Percentiles rank a stretch among this genome's conserved stretches.
Conservation (phyloP, 768 basidiomycete genomes). For the Rhodotorula taiwanensis region DNA sequence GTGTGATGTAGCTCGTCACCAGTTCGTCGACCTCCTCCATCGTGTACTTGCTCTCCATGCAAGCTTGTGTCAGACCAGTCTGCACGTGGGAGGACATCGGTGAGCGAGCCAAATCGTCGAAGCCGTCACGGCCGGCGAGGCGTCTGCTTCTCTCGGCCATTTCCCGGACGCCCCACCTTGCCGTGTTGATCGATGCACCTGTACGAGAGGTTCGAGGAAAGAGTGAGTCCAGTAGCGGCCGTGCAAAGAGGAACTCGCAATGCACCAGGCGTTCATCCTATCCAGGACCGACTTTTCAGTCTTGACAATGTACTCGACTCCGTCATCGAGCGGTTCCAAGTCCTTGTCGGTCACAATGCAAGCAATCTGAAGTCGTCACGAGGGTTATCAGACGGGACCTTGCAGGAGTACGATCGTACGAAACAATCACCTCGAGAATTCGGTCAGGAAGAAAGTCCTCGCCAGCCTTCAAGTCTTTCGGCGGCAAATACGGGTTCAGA, state of each 20-base stretch:
- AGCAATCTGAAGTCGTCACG: constrained; percentile 42
- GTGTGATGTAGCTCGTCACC: constrained; percentile 44
- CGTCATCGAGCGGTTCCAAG: constrained; percentile 45
- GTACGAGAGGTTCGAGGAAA: too few species aligned
- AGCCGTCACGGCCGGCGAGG: neutral
- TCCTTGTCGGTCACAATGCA: constrained; percentile 46
- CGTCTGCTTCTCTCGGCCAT: too few species aligned
- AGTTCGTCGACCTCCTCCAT: constrained; percentile 42
- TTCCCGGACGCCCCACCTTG: constrained; percentile 10
- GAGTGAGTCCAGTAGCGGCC: neutral
- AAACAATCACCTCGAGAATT: constrained; percentile 27
- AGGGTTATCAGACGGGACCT: neutral
- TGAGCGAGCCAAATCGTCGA: too few species aligned
- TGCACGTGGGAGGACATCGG: neutral
- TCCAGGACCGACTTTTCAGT: constrained; percentile 45
- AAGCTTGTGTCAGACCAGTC: constrained; percentile 45
- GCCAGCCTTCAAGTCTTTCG: constrained; percentile 5
- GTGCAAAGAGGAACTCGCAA: neutral
- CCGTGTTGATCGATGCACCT: constrained; percentile 36
- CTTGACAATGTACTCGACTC: constrained; percentile 45
- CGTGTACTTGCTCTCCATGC: constrained; percentile 42
- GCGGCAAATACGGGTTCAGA: constrained; percentile 26
- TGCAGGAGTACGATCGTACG: neutral
- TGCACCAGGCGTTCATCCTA: constrained; percentile 48
- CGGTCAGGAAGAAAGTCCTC: constrained; percentile 27